Evolutionary conservation across 139 green algal genomes (phyloP).

Genomic region (Limnomonas spitsbergensis): DNA sequence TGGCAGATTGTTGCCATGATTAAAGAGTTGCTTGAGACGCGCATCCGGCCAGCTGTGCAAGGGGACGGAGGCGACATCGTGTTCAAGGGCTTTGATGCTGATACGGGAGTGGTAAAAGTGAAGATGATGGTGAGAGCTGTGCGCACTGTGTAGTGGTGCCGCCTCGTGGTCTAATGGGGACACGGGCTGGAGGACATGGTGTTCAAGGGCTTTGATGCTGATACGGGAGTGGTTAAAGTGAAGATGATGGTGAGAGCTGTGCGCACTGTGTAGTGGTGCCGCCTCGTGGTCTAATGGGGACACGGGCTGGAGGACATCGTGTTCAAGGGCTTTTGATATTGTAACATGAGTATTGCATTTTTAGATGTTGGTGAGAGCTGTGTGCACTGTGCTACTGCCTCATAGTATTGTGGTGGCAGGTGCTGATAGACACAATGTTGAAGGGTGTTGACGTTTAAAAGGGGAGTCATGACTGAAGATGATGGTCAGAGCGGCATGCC

Average conservation of each 20-base stretch:
- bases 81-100: slow-evolving; percentile 82
- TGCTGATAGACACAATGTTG: no score
- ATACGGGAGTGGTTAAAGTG: slow-evolving; percentile 84
- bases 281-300: no score
- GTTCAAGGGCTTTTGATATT: slow-evolving; percentile 83
- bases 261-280: no score
- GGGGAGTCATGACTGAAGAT: no score
- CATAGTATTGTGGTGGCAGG: no score
- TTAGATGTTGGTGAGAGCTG: slow-evolving; percentile 77
- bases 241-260: slow-evolving; percentile 77
- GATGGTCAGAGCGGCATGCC: no score
- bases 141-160: no score
- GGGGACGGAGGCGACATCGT: slow-evolving; percentile 96
- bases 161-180: no score
- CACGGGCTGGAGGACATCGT: no score
- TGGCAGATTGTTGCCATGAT: slow-evolving; percentile 93
- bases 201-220: slow-evolving; percentile 82
- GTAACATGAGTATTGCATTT: slow-evolving; percentile 83
- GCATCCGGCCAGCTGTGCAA: slow-evolving; percentile 93
- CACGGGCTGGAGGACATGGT: no score
- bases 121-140: slow-evolving; percentile 77
- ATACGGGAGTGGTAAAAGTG: slow-evolving; percentile 84
- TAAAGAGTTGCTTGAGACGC: slow-evolving; percentile 98
- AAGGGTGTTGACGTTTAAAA: no score
- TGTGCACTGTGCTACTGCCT: no score